These are phyloP conservation scores for Alternaria brassicicola DNA, from an alignment of 2,329 filamentous ascomycete species.

Conservation along the genomic window DNA sequence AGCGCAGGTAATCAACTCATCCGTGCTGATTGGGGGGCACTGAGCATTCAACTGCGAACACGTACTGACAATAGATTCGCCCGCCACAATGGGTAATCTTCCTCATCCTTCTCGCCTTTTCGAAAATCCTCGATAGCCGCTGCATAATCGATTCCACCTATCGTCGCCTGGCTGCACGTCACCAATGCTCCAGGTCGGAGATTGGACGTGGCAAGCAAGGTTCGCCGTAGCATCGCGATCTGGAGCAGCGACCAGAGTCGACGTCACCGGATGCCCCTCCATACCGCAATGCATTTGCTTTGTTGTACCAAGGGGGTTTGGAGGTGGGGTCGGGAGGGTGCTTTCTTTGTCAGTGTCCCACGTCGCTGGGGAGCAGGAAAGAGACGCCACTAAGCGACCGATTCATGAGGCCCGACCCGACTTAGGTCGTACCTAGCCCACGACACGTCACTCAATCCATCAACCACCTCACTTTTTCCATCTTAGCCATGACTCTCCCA, in stretches of 20 bases:
- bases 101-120: constrained; percentile 8
- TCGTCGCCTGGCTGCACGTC: constrained; percentile 37
- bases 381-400: constrained; percentile 13
- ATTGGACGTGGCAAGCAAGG: constrained; percentile 11
- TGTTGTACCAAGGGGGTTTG: constrained; percentile 21
- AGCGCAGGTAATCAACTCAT: constrained; percentile 13
- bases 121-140: constrained; percentile 41
- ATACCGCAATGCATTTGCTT: constrained; percentile 17
- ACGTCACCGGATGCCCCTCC: constrained; percentile 3
- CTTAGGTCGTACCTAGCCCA: constrained; percentile 18
- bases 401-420: constrained; percentile 32
- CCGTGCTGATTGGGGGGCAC: constrained; percentile 18
- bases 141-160: constrained; percentile 25
- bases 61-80: constrained; percentile 41
- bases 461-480: constrained; percentile 25
- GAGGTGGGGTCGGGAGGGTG: constrained; percentile 20
- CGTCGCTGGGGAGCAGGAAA: constrained; percentile 29
- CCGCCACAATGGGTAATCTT: not conserved
- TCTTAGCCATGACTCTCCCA: constrained; percentile 27
- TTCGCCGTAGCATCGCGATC: constrained; percentile 13
- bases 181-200: constrained; percentile 19
- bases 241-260: constrained; percentile 10
- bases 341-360: constrained; percentile 28
- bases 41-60: constrained; percentile 34
- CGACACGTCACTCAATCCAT: constrained; percentile 41